Base-by-base conservation (phyloP, 257 asterid species). In the Petunia secreta region DNA sequence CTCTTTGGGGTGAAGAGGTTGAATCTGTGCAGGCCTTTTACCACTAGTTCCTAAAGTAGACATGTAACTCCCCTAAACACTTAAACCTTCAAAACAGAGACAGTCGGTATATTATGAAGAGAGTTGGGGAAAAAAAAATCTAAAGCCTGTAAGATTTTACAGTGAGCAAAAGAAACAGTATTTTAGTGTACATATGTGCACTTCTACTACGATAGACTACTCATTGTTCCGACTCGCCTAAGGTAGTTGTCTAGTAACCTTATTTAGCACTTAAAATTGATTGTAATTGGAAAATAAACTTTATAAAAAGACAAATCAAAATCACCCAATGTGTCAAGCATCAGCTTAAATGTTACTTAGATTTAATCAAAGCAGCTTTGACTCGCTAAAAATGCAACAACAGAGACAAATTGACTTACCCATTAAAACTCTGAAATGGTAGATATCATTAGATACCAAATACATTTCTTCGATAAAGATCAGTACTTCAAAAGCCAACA, bases 11-110 rank as follows among this genome's bases (percentile, higher is more conserved):
- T 25, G 59, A 71, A 46, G 43, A 9, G 48, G 59, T 41, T 46
- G 59, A 25, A 46, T 25, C 59, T 69, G 59, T 69, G 75, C n/a
- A 25, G 59, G 43, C 46, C 11, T 48, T 69, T 48, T 46, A 25
- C 58, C 77, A 69, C 77, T 46, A 48, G 25, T 69, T 46, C 25
- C 53, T n/a, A 71, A 68, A 9, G 9, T 71, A 48, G 60, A 71
- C 58, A 48, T 71, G 60, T 25, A 48, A 25, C 59, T 69, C 59
- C 59, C 59, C 11, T 71, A 71, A 9, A 48, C 59, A 48, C 59
- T 60, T 60, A 46, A 46, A 69, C 59, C 50, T 69, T 53, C 55
- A 69, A 68, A 25, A 44, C 16, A 25, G 43, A 69, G 48, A 46
- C 11, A 46, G 43, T 25, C 59, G 41, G 77, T 8, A 69, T 44